A percentile compares a stretch with the other conserved stretches of the same genome.
Conservation (phyloP, 768 basidiomycete species). For the Podaxis sp. region DNA sequence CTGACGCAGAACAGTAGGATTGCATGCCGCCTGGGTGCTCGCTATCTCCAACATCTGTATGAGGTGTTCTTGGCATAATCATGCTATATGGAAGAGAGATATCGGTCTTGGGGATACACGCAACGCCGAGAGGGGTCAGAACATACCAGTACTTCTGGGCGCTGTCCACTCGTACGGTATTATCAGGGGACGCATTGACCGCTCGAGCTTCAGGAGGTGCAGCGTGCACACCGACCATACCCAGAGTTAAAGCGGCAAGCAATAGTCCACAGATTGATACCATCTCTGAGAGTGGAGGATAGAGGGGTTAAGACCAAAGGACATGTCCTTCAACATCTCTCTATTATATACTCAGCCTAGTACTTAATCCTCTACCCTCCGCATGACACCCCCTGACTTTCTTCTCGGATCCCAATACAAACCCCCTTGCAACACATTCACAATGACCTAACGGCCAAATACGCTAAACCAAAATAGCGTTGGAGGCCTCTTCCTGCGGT, state of each 20-base stretch:
- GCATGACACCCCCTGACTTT: neutral
- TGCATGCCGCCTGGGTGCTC: slow-evolving; percentile 55
- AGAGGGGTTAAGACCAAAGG: neutral
- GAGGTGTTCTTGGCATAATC: slow-evolving; percentile 50
- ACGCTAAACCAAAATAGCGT: neutral
- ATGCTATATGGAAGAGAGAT: slow-evolving; percentile 29
- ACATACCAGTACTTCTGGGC: slow-evolving; percentile 45
- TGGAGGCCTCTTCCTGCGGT: neutral
- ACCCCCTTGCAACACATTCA: neutral
- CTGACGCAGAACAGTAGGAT: slow-evolving; percentile 51
- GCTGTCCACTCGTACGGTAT: slow-evolving; percentile 51
- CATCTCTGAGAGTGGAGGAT: neutral
- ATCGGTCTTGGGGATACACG: neutral
- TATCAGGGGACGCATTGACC: slow-evolving; percentile 38
- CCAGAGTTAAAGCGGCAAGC: neutral
- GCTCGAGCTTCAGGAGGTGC: slow-evolving; percentile 22
- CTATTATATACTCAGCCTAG: too few species aligned
- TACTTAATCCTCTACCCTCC: too few species aligned
- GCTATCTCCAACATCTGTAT: slow-evolving; percentile 56
- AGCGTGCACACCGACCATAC: slow-evolving; percentile 7
- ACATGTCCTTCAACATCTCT: neutral
- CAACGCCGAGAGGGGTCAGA: neutral
- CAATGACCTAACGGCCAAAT: neutral
- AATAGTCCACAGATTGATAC: neutral
- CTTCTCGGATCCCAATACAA: neutral